Conservation (phyloP, 805 yeast genomes). For the Suhomyces emberorum region DNA sequence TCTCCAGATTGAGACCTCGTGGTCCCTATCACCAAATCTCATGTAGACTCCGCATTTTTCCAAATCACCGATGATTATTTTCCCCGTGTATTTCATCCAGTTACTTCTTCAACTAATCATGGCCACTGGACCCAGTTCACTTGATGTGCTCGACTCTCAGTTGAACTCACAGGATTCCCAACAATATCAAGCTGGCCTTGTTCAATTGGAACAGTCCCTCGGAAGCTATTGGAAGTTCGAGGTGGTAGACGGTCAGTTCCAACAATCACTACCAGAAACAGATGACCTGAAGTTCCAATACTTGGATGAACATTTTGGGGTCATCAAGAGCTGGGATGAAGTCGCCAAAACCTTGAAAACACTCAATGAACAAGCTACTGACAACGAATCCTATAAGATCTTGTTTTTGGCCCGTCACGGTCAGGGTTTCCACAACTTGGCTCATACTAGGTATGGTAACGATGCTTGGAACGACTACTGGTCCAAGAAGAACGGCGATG, state of each 20-base stretch:
- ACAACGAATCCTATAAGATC: conserved; percentile 39
- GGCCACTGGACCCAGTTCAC: conserved; percentile 16
- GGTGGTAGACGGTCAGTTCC: conserved; percentile 41
- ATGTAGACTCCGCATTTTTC: too few species aligned
- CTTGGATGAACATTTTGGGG: conserved; percentile 44
- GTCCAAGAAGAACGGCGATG: conserved; percentile 44
- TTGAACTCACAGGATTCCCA: conserved; percentile 17
- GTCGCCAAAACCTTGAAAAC: conserved; percentile 21
- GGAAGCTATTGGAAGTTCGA: conserved; percentile 34
- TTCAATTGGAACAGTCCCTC: conserved; percentile 6
- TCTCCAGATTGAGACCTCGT: too few species aligned
- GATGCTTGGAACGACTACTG: conserved; percentile 46
- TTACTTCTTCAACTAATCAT: conserved; percentile 1
- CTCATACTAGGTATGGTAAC: conserved; percentile 44
- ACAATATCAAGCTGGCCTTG: conserved; percentile 13
- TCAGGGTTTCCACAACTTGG: conserved; percentile 51
- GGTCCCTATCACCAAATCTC: too few species aligned
- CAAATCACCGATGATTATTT: conserved; percentile 3
- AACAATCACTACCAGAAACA: conserved; percentile 41
- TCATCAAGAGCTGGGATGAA: conserved; percentile 22
- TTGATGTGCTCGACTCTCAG: conserved; percentile 33
- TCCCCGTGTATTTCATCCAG: too few species aligned
- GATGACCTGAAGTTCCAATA: conserved; percentile 42
- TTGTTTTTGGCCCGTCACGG: conserved; percentile 52
- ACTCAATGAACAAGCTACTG: conserved; percentile 30